Percentiles rank a stretch among this genome's conserved stretches.
Conservation (phyloP, 1,139 yeast species). For the Suhomyces bribrorum region DNA sequence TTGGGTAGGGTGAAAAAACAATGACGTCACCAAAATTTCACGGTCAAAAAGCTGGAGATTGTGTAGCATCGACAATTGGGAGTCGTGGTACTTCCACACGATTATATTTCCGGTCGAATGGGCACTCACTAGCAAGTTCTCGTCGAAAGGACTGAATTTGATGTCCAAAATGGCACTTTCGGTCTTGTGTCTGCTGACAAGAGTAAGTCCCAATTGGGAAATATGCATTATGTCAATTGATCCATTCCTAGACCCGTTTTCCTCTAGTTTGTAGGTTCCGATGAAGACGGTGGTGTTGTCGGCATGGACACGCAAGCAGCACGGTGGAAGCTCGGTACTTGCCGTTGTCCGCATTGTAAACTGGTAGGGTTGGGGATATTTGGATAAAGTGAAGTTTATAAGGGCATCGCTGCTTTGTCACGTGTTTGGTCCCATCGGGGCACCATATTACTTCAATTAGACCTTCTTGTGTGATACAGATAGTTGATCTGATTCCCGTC, state of each 20-base stretch:
- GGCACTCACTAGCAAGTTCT: constrained; percentile 54
- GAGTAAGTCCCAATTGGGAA: constrained; percentile 18
- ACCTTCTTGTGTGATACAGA: no score
- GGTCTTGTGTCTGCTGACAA: constrained; percentile 33
- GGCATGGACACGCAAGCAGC: constrained; percentile 69
- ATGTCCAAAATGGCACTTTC: constrained; percentile 76
- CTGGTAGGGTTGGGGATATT: background rate
- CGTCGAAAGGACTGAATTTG: constrained; percentile 60
- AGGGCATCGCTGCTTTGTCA: no score
- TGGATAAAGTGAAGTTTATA: no score
- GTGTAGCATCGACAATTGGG: constrained; percentile 14
- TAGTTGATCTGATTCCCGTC: no score
- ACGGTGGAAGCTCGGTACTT: constrained; percentile 71
- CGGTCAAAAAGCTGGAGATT: constrained; percentile 47
- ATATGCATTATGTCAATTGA: constrained; percentile 62
- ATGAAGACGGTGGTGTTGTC: constrained; percentile 52
- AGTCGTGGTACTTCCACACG: constrained; percentile 54
- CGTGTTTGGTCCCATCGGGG: no score
- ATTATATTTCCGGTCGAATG: constrained; percentile 79
- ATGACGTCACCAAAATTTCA: constrained; percentile 61
- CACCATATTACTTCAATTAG: no score
- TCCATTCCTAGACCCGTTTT: constrained; percentile 64
- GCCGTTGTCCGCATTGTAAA: constrained; percentile 15
- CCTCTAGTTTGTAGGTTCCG: constrained; percentile 79
- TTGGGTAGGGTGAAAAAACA: constrained; percentile 55